Base-by-base conservation (phyloP, 352 stramenopile species). In the Phytophthora citricola region DNA sequence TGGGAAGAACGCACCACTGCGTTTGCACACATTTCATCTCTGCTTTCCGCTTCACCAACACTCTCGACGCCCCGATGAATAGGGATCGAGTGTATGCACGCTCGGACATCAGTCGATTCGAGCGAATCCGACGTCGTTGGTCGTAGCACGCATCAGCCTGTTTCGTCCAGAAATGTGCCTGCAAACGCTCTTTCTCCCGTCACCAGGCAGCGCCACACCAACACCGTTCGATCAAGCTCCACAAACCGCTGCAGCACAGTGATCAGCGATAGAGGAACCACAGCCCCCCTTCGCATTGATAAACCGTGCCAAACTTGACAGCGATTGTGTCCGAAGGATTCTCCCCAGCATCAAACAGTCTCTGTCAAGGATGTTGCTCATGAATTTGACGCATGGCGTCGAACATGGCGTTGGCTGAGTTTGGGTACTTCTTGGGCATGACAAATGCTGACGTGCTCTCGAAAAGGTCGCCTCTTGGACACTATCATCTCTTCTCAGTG, bases 171-270 rank as follows among this genome's bases (percentile, higher is more conserved):
- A 32, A 15, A 60, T 2, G 48, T 58, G 4, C 54, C 47, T 38
- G 48, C 31, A 54, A 65, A 65, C 1, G 56, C 40, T 34, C 55
- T 47, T 31, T 51, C 47, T 15, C 62, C 47, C 15, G 65, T 15
- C 14, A 63, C 20, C 14, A 65, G 31, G 8, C 54, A 31, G 5
- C 62, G 62, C 54, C 62, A 70, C 26, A 65, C 62, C 11, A 70
- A 24, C 3, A 65, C 55, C 3, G 54, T 70, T 12, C 62, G 46
- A 38, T 46, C n/a, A 0, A 32, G 10, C 48, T 70, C 54, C 17
- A 60, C 47, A 27, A 60, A 65, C 5, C 54, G 53, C 7, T 47
- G 46, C 26, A 53, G 24, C 31, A 60, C 40, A 4, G 44, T 4
- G 12, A 55, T 24, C 10, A 70, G n/a, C 6, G 10, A 17, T 22